Evolutionary conservation across 805 yeast species (phyloP).

Genomic region (Helenozyma rhizophorensis): DNA sequence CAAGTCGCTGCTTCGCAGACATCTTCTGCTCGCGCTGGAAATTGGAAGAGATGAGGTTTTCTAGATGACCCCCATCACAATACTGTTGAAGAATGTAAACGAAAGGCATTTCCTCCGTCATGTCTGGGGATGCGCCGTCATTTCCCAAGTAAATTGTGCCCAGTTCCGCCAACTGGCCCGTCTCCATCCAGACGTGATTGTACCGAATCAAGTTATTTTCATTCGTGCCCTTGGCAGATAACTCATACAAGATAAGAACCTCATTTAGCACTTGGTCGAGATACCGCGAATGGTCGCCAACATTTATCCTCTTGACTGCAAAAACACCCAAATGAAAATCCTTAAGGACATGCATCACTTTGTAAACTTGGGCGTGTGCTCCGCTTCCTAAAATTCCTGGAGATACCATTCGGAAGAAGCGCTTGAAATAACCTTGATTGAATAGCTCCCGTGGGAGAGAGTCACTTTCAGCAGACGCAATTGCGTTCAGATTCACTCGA

Average conservation of each 20-base stretch:
- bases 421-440: constrained; percentile 76
- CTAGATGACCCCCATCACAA: constrained; percentile 85
- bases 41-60: constrained; percentile 44
- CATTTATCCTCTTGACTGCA: constrained; percentile 81
- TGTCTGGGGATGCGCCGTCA: constrained; percentile 1
- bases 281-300: constrained; percentile 72
- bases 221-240: constrained; percentile 41
- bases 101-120: constrained; percentile 45
- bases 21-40: constrained; percentile 20
- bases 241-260: constrained; percentile 63
- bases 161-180: constrained; percentile 51
- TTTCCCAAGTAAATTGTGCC: constrained; percentile 20
- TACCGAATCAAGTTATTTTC: constrained; percentile 67
- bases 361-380: constrained; percentile 77
- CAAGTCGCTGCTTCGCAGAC: constrained; percentile 25
- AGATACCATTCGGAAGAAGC: constrained; percentile 60
- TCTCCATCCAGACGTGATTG: constrained; percentile 90
- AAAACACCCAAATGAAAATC: constrained; percentile 69
- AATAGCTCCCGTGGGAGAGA: constrained; percentile 54
- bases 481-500: constrained; percentile 1
- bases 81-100: constrained; percentile 82
- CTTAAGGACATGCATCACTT: constrained; percentile 78
- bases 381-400: constrained; percentile 66
- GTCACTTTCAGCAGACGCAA: constrained; percentile 1
- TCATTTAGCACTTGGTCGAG: constrained; percentile 69